Evolutionary conservation across 2,329 filamentous ascomycete genomes (phyloP).

Genomic region (Mycosphaerella sp.): DNA sequence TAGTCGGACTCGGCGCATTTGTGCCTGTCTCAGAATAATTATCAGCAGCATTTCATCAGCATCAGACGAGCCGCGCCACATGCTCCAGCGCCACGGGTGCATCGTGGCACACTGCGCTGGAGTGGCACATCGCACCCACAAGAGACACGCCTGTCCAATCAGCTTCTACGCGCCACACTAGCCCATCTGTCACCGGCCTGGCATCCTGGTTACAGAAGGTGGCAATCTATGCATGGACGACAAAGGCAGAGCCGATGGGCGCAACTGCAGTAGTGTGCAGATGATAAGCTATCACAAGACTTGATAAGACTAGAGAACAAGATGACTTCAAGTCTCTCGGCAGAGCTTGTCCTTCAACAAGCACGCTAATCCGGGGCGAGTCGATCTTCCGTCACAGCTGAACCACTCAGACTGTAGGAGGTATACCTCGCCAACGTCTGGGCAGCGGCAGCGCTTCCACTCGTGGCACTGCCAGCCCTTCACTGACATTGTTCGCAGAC

Average conservation of each 20-base stretch:
- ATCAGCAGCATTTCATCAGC: not conserved
- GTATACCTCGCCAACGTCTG: not conserved
- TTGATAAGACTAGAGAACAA: slow-evolving; percentile 6
- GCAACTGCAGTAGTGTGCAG: not conserved
- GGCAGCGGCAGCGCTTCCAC: not conserved
- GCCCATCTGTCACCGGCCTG: not conserved
- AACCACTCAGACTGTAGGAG: slow-evolving; percentile 1
- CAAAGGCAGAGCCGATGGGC: not conserved
- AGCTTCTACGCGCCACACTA: not conserved
- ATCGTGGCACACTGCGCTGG: not conserved
- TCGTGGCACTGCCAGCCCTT: not conserved
- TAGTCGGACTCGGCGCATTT: not conserved
- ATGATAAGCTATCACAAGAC: not conserved
- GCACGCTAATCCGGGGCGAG: slow-evolving; percentile 4
- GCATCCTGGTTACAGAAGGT: not conserved
- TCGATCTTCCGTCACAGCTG: not conserved
- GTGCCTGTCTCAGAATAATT: not conserved
- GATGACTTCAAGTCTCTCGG: slow-evolving; percentile 4
- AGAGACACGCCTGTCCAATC: not conserved
- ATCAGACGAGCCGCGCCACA: not conserved
- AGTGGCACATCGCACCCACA: not conserved
- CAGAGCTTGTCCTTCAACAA: slow-evolving; percentile 12
- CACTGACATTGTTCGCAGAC: slow-evolving; percentile 2
- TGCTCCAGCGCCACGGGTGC: not conserved
- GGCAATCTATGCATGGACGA: not conserved